Percentiles rank a stretch among this genome's conserved stretches.
Evolutionary conservation across 2,329 filamentous ascomycete species (phyloP).

Genomic region (Botrytis paeoniae): DNA sequence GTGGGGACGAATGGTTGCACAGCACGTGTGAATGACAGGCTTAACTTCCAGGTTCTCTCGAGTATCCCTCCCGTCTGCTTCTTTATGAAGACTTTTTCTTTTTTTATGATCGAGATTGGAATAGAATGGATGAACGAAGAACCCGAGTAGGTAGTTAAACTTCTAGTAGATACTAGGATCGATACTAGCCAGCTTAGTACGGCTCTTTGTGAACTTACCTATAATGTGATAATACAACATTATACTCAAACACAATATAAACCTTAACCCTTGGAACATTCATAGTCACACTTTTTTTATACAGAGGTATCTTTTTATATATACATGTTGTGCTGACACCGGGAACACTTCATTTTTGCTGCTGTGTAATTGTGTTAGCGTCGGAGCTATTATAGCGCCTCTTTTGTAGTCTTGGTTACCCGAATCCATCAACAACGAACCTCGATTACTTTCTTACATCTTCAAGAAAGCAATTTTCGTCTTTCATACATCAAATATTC

Average conservation of each 20-base stretch:
- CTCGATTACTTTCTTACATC: constrained; percentile 16
- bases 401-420: constrained; percentile 6
- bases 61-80: neutral
- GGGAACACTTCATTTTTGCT: neutral
- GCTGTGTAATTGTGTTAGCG: neutral
- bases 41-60: neutral
- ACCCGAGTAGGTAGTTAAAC: neutral
- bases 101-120: neutral
- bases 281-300: neutral
- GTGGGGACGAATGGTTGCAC: neutral
- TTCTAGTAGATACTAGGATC: neutral
- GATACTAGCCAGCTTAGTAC: neutral
- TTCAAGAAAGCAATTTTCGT: constrained; percentile 10
- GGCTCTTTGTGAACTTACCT: neutral
- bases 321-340: neutral
- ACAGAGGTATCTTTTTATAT: neutral
- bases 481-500: neutral
- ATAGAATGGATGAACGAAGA: neutral
- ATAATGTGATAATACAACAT: neutral
- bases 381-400: constrained; percentile 13
- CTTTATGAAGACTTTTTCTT: constrained; percentile 2
- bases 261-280: neutral
- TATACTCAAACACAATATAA: neutral
- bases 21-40: constrained; percentile 5
- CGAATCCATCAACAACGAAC: constrained; percentile 14